A percentile compares a stretch with the other conserved stretches of the same genome.
phyloP scores from a whole-genome alignment of 2,329 filamentous ascomycete species.

The Penicillium paneum region DNA sequence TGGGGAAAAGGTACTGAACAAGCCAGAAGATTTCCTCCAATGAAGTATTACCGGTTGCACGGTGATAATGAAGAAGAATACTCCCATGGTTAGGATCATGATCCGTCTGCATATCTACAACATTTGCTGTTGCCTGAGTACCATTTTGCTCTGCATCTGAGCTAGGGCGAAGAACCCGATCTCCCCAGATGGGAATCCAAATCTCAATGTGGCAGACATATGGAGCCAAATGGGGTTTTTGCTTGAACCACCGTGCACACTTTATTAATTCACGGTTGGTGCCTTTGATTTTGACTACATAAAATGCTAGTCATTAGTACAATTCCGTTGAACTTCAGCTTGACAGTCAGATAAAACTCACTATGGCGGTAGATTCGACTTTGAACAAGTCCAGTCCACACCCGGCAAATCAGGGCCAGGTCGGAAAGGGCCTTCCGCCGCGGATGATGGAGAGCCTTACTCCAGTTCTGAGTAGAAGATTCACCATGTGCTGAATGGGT shows the following conservation, averaged over 20 bases:
- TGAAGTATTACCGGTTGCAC: slow-evolving; percentile 60
- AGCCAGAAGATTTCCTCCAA: slow-evolving; percentile 68
- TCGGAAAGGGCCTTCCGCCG: slow-evolving; percentile 65
- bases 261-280: slow-evolving; percentile 61
- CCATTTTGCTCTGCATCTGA: neutral
- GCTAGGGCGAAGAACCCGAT: slow-evolving; percentile 51
- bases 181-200: slow-evolving; percentile 70
- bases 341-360: slow-evolving; percentile 22
- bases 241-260: slow-evolving; percentile 59
- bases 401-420: slow-evolving; percentile 55
- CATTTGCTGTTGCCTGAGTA: neutral
- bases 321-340: neutral
- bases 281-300: slow-evolving; percentile 67
- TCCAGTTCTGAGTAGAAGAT: slow-evolving; percentile 56
- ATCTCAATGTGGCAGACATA: slow-evolving; percentile 72
- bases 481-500: slow-evolving; percentile 51
- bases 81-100: neutral
- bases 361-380: slow-evolving; percentile 69
- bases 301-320: neutral
- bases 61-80: slow-evolving; percentile 28
- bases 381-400: slow-evolving; percentile 68
- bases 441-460: slow-evolving; percentile 63
- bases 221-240: slow-evolving; percentile 56
- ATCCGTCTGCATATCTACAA: neutral
- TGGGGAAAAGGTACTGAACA: slow-evolving; percentile 57